Percentiles rank a stretch among this genome's conserved stretches.
Evolutionary conservation across 345 rosid genomes (phyloP).

Genomic region (Moringa oleifera): DNA sequence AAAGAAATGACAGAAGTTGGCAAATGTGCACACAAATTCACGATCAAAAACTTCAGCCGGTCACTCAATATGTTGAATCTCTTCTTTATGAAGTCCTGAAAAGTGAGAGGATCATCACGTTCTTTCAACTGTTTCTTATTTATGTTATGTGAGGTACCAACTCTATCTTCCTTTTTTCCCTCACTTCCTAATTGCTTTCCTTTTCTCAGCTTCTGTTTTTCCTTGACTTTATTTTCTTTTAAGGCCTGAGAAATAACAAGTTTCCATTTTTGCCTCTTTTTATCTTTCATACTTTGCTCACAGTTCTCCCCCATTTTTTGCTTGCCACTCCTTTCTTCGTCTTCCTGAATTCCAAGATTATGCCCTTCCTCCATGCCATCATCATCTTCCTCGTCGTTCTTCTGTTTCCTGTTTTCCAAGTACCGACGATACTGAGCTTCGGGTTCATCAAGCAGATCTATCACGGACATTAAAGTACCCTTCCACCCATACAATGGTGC

Average conservation of each 20-base stretch:
- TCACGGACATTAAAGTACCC: constrained; percentile 19
- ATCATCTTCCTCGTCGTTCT: neutral
- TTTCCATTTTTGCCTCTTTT: neutral
- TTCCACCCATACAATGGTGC: constrained; percentile 31
- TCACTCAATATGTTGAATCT: constrained; percentile 11
- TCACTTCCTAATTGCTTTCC: neutral
- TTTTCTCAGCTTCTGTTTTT: neutral
- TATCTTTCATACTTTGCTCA: too few relatives aligned
- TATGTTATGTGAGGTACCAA: too few relatives aligned
- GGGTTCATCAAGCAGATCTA: constrained; percentile 30
- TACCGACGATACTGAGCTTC: constrained; percentile 3
- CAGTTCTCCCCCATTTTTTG: too few relatives aligned
- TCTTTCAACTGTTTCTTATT: too few relatives aligned
- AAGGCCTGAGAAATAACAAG: constrained; percentile 1
- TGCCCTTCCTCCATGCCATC: too few relatives aligned
- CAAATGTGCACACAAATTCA: constrained; percentile 30
- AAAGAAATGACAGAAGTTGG: constrained; percentile 27
- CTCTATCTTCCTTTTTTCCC: too few relatives aligned
- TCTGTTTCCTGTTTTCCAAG: neutral
- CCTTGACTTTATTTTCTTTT: constrained; percentile 5
- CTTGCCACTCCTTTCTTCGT: neutral
- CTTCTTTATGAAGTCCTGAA: constrained; percentile 14
- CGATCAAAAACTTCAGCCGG: constrained; percentile 14
- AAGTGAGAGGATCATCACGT: constrained; percentile 7
- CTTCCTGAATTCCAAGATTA: neutral